phyloP scores from a whole-genome alignment of 2,329 filamentous ascomycete species.

The Ceratocystis destructans region DNA sequence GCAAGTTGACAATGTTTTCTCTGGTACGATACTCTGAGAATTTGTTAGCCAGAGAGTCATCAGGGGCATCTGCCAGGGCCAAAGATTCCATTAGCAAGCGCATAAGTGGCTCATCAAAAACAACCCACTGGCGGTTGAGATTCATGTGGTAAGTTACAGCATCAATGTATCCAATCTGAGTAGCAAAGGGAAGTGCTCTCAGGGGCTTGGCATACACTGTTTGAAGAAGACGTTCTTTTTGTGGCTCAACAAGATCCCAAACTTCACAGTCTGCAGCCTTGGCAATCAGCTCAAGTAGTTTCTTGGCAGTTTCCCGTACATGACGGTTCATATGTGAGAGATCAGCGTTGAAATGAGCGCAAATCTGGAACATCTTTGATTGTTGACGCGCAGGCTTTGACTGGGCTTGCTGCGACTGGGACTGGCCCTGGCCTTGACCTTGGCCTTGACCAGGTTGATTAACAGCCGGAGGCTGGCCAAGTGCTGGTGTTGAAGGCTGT shows the following conservation, averaged over 20 bases:
- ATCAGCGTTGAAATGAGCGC: slow-evolving; percentile 73
- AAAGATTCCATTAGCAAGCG: slow-evolving; percentile 85
- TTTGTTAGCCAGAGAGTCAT: slow-evolving; percentile 85
- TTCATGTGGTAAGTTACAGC: slow-evolving; percentile 91
- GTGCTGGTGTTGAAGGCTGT: slow-evolving; percentile 22
- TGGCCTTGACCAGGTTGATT: slow-evolving; percentile 24
- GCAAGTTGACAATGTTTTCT: slow-evolving; percentile 78
- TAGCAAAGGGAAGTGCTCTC: slow-evolving; percentile 79
- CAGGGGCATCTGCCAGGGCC: slow-evolving; percentile 84
- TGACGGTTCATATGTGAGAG: slow-evolving; percentile 92
- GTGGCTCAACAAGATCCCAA: slow-evolving; percentile 75
- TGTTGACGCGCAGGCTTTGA: slow-evolving; percentile 41
- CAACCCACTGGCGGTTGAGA: slow-evolving; percentile 75
- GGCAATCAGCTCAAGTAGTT: slow-evolving; percentile 67
- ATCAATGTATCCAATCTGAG: slow-evolving; percentile 96
- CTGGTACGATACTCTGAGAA: slow-evolving; percentile 90
- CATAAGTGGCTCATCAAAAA: slow-evolving; percentile 84
- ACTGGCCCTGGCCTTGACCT: background rate
- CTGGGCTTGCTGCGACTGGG: slow-evolving; percentile 27
- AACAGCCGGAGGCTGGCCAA: slow-evolving; percentile 27
- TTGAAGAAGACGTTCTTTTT: slow-evolving; percentile 76
- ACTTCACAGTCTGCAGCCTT: slow-evolving; percentile 64
- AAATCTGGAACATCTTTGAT: slow-evolving; percentile 44
- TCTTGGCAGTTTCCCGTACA: slow-evolving; percentile 75
- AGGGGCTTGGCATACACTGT: slow-evolving; percentile 94